A percentile compares a stretch with the other conserved stretches of the same genome.
phyloP scores from a whole-genome alignment of 106 monocot genomes.

The Dioscorea zingiberensis region DNA sequence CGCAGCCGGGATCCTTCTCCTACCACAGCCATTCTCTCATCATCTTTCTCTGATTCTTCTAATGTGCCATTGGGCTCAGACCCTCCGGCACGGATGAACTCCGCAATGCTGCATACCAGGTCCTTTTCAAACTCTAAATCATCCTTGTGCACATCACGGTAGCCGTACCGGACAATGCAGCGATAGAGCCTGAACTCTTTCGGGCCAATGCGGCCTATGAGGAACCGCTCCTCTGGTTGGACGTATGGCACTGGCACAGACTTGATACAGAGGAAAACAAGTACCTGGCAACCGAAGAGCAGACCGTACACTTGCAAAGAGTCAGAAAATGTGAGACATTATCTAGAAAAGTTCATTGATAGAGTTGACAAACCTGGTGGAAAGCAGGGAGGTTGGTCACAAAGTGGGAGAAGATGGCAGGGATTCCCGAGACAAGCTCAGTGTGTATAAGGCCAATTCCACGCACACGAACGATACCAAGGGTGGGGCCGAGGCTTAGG shows the following conservation, averaged over 20 bases:
- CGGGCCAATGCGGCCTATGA: constrained; percentile 85
- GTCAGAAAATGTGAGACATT: background rate
- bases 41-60: constrained; percentile 37
- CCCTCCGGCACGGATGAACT: constrained; percentile 71
- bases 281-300: constrained; percentile 38
- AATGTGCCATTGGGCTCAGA: constrained; percentile 9
- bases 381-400: constrained; percentile 96
- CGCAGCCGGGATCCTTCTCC: constrained; percentile 29
- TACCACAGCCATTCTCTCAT: constrained; percentile 68
- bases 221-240: constrained; percentile 63
- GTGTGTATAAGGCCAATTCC: constrained; percentile 96
- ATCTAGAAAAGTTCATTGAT: background rate
- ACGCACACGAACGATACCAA: constrained; percentile 86
- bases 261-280: constrained; percentile 92
- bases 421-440: constrained; percentile 89
- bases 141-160: constrained; percentile 89
- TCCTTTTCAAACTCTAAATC: constrained; percentile 93
- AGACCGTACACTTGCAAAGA: too few relatives aligned
- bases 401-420: constrained; percentile 94
- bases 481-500: constrained; percentile 71
- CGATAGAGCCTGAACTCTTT: constrained; percentile 70
- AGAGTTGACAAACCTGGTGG: constrained; percentile 54
- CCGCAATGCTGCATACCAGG: constrained; percentile 82
- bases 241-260: constrained; percentile 81
- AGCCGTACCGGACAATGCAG: constrained; percentile 90